Evolutionary conservation across 2,329 filamentous ascomycete species (phyloP).

Genomic region (Penicillium sp.): DNA sequence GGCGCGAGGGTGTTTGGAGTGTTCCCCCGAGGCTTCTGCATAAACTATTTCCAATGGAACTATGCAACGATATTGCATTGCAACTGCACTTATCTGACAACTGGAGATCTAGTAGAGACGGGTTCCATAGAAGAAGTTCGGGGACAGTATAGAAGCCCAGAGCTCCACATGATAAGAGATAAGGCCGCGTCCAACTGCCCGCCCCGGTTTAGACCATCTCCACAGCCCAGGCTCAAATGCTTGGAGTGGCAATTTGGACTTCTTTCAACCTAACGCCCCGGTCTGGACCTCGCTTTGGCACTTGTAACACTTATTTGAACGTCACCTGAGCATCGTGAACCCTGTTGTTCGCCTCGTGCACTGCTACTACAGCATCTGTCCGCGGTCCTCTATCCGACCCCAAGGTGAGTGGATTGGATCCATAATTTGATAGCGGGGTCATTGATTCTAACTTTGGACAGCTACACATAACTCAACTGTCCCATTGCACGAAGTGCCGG

Average conservation of each 20-base stretch:
- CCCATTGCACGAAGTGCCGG: not conserved
- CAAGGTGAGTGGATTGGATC: not conserved
- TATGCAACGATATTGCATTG: not conserved
- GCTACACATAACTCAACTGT: not conserved
- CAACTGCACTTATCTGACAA: not conserved
- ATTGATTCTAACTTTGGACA: not conserved
- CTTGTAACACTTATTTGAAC: conserved; percentile 3
- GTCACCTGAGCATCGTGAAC: not conserved
- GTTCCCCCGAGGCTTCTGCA: not conserved
- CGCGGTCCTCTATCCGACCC: not conserved
- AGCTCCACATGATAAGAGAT: conserved; percentile 7
- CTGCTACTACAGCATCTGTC: not conserved
- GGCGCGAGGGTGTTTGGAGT: conserved; percentile 4
- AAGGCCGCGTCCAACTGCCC: conserved; percentile 24
- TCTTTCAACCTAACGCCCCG: not conserved
- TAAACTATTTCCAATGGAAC: not conserved
- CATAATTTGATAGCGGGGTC: not conserved
- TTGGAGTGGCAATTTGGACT: not conserved
- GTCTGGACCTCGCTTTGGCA: not conserved
- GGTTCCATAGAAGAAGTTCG: not conserved
- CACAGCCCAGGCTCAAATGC: conserved; percentile 3
- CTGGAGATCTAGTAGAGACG: too few relatives aligned
- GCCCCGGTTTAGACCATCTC: conserved; percentile 18
- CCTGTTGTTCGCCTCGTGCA: not conserved
- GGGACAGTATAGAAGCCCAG: not conserved